Percentiles rank a stretch among this genome's conserved stretches.
Evolutionary conservation across 345 rosid species (phyloP).

Genomic region (Hypericum androsaemum): DNA sequence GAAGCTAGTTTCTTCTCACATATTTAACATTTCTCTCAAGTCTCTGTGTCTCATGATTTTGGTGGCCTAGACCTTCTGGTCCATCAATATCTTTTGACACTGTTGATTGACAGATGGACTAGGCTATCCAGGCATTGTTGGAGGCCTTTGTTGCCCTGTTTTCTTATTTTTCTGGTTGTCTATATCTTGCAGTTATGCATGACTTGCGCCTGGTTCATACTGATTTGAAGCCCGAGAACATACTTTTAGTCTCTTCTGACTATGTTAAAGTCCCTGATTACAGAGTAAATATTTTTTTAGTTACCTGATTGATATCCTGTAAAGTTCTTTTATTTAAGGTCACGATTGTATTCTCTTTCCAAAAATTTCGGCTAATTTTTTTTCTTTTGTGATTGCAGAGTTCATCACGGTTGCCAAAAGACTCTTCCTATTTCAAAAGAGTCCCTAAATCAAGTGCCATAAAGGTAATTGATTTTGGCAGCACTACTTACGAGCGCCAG

Average conservation of each 20-base stretch:
- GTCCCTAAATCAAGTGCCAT: slow-evolving; percentile 83
- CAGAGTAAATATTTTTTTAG: slow-evolving; percentile 34
- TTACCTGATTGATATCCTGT: not conserved
- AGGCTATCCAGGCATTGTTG: not conserved
- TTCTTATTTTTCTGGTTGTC: slow-evolving; percentile 4
- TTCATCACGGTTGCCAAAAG: slow-evolving; percentile 46
- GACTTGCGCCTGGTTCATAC: slow-evolving; percentile 76
- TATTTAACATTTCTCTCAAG: not conserved
- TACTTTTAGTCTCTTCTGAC: slow-evolving; percentile 65
- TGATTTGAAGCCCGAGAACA: slow-evolving; percentile 81
- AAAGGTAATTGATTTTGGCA: slow-evolving; percentile 82
- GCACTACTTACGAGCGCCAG: slow-evolving; percentile 71
- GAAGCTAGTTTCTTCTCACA: slow-evolving; percentile 37
- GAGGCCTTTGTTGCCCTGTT: not conserved
- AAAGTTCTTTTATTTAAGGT: not conserved
- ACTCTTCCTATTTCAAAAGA: slow-evolving; percentile 47
- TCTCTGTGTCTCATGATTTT: too few species aligned
- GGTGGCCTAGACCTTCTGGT: too few species aligned
- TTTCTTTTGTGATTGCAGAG: slow-evolving; percentile 28
- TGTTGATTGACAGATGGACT: too few species aligned
- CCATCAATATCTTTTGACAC: too few species aligned
- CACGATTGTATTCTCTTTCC: not conserved
- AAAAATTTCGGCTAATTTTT: not conserved
- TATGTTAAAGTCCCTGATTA: slow-evolving; percentile 69
- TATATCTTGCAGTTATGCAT: slow-evolving; percentile 70